Evolutionary conservation across 352 stramenopile genomes (phyloP), one percentile per base, ranked within the genome.

Genomic region (Phytophthora foliorum): DNA sequence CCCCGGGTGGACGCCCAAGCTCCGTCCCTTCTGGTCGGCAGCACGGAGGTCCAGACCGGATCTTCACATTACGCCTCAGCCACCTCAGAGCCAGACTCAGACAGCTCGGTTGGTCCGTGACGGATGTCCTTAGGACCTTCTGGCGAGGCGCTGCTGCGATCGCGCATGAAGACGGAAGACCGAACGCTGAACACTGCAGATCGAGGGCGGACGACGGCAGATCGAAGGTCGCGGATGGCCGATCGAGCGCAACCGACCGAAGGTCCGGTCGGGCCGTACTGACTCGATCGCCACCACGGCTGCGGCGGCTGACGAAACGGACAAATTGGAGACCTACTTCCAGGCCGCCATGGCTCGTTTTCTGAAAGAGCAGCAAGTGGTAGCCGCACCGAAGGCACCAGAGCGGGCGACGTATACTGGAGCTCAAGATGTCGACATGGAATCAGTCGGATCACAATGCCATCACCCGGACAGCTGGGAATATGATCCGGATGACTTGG

Each of bases 401-500:
- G 9, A 4, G 2, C 34, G 13, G 17, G 34, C 10, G 3, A 6
- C 4, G 13, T 11, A 5, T 41, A 11, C 17, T 17, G 34, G 7
- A n/a, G n/a, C n/a, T n/a, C n/a, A n/a, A n/a, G n/a, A n/a, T n/a
- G n/a, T n/a, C n/a, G n/a, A n/a, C n/a, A n/a, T n/a, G n/a, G n/a
- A n/a, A n/a, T n/a, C n/a, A n/a, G n/a, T n/a, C n/a, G n/a, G n/a
- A n/a, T n/a, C n/a, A n/a, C n/a, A n/a, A n/a, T n/a, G n/a, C n/a
- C n/a, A n/a, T n/a, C n/a, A n/a, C n/a, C n/a, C n/a, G n/a, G n/a
- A n/a, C n/a, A n/a, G n/a, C n/a, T 39, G 16, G 14, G 34, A 48
- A 17, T 58, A 36, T 24, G 34, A 57, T 34, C 50, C 50, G 3
- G 50, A 45, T 14, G 50, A 41, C 17, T 21, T 57, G 29, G 21